Evolutionary conservation across 1,139 yeast genomes (phyloP).

Genomic region (Pneumocystis carinii): DNA sequence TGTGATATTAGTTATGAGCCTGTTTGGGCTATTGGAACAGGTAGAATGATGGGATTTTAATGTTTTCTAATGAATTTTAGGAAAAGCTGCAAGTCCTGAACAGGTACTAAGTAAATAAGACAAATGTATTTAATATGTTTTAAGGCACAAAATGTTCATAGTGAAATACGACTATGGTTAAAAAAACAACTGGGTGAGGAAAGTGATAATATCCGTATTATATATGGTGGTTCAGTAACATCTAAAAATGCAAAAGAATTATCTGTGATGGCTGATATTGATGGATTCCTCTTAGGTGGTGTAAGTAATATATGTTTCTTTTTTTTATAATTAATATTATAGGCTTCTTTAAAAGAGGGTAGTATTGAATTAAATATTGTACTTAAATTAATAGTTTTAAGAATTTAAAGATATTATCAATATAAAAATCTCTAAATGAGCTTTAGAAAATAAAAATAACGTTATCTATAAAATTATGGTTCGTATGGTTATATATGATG

Average conservation of each 20-base stretch:
- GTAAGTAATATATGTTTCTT: slow-evolving; percentile 22
- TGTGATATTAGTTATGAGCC: slow-evolving; percentile 35
- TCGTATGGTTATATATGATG: too few relatives aligned
- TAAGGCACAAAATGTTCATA: slow-evolving; percentile 49
- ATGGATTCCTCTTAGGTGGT: slow-evolving; percentile 99
- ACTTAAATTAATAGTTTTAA: not conserved
- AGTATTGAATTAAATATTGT: not conserved
- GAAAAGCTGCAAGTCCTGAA: slow-evolving; percentile 95
- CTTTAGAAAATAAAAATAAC: not conserved
- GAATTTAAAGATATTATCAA: slow-evolving; percentile 1
- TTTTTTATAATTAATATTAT: not conserved
- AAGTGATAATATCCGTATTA: slow-evolving; percentile 71
- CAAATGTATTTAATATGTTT: not conserved
- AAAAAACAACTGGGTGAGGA: slow-evolving; percentile 62
- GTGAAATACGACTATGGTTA: slow-evolving; percentile 71
- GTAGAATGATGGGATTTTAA: not conserved
- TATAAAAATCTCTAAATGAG: not conserved
- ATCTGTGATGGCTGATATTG: slow-evolving; percentile 86
- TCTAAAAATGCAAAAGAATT: slow-evolving; percentile 85
- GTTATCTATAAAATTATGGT: too few relatives aligned
- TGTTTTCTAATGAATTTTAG: not conserved
- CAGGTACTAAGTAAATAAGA: slow-evolving; percentile 52
- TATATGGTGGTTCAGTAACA: slow-evolving; percentile 98
- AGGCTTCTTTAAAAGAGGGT: not conserved
- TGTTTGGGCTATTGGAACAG: slow-evolving; percentile 99